Conservation (phyloP, 2,329 filamentous ascomycete species). For the Aspergillus tanneri region DNA sequence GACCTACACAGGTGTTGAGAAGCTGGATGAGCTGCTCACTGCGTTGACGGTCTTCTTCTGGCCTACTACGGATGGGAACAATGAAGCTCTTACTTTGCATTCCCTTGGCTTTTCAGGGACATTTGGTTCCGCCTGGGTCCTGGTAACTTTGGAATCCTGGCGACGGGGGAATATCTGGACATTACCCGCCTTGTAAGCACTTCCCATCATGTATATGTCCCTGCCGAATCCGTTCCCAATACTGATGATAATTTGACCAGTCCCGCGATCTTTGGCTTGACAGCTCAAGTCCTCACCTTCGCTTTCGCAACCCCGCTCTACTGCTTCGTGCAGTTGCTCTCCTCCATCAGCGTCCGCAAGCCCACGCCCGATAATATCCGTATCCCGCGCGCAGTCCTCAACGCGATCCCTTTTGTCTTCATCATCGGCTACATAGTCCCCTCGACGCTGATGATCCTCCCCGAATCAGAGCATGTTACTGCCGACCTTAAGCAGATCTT, state of each 20-base stretch:
- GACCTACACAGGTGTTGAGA: conserved; percentile 35
- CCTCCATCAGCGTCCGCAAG: conserved; percentile 41
- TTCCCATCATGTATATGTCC: conserved; percentile 5
- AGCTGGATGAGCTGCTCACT: conserved; percentile 33
- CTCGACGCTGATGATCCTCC: conserved; percentile 45
- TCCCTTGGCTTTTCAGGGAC: conserved; percentile 42
- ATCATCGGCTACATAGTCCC: conserved; percentile 48
- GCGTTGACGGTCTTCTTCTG: conserved; percentile 42
- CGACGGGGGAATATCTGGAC: conserved; percentile 45
- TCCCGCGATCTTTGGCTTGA: conserved; percentile 40
- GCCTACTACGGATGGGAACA: conserved; percentile 40
- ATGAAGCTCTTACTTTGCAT: conserved; percentile 37
- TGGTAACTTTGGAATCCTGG: conserved; percentile 48
- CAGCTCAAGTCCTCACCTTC: conserved; percentile 46
- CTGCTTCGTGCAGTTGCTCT: conserved; percentile 44
- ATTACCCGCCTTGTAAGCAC: conserved; percentile 45
- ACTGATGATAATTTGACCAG: conserved; percentile 21
- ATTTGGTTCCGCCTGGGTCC: conserved; percentile 43
- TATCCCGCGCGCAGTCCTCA: conserved; percentile 32
- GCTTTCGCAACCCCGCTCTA: conserved; percentile 48
- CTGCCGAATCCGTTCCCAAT: conserved; percentile 1
- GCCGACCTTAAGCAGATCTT: conserved; percentile 48
- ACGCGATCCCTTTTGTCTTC: conserved; percentile 43
- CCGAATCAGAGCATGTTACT: conserved; percentile 40
- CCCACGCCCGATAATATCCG: conserved; percentile 36